Base-by-base conservation (phyloP, 108 stramenopile genomes). In the Cyclotella atomus region DNA sequence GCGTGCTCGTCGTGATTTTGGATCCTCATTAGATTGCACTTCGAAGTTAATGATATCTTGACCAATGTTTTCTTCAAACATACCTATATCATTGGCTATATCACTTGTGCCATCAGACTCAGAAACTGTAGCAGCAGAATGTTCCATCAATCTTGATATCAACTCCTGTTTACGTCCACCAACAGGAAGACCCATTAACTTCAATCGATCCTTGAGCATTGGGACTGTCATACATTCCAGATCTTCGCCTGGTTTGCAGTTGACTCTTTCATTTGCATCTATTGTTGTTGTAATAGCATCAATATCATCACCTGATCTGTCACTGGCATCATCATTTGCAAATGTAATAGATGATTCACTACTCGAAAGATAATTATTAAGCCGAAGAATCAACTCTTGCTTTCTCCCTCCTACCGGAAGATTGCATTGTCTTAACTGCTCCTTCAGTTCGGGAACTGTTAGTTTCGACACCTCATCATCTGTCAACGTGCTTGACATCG, bases 371-470 rank as follows among this genome's bases (percentile, higher is more conserved):
- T 54, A n/a, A 25, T 75, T 49, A 47, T 65, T 27, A 54, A 86
- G 72, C 30, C 85, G 59, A 35, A 75, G 59, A 70, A 84, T 65
- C 33, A 86, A 59, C n/a, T 86, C 83, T 32, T 46, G 44, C 55
- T 86, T 86, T 20, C 65, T 68, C 10, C 85, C 85, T 44, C 71
- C 67, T 2, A 84, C 72, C 23, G 75, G 64, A 12, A 86, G 69
- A 16, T 76, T 71, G 14, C 68, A 30, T 15, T 23, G 54, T 44
- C 75, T 54, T 36, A 86, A 72, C 68, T 72, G 65, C 49, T 72
- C 80, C 50, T 86, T 86, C 30, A 86, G 72, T 41, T 77, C 70
- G 4, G 68, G 60, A 21, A 86, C 80, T 6, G 83, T 84, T 75
- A 83, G 5, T 57, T 65, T 24, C 25, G 73, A 77, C 52, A 77